phyloP scores from a whole-genome alignment of 148 eudicot genomes.

The Heliamphora exappendiculata region DNA sequence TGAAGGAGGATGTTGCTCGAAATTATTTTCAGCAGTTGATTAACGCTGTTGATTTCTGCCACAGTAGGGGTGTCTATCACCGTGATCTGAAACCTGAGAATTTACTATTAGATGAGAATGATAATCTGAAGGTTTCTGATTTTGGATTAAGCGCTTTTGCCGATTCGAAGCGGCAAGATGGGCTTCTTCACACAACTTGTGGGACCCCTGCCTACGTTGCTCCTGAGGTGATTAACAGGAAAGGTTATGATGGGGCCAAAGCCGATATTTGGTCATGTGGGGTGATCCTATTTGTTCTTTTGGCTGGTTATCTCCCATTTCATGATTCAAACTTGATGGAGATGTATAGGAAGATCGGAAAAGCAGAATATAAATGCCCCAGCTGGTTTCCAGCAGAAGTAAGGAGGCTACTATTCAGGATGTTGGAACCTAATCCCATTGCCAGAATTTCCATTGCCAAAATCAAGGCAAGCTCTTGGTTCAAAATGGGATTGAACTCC shows the following conservation, averaged over 20 bases:
- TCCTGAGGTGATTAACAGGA: conserved; percentile 63
- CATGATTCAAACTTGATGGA: conserved; percentile 73
- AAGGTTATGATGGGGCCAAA: conserved; percentile 79
- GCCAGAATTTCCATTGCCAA: conserved; percentile 54
- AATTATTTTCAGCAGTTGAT: conserved; percentile 63
- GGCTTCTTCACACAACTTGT: conserved; percentile 72
- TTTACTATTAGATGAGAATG: conserved; percentile 66
- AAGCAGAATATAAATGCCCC: conserved; percentile 59
- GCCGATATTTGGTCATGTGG: conserved; percentile 94
- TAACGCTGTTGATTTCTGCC: conserved; percentile 69
- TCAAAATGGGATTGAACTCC: conserved; percentile 30
- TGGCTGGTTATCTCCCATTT: conserved; percentile 89
- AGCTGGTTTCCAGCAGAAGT: conserved; percentile 46
- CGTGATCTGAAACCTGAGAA: conserved; percentile 90
- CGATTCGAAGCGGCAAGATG: conserved; percentile 64
- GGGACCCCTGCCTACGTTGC: conserved; percentile 95
- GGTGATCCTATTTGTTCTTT: conserved; percentile 63
- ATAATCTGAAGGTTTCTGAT: conserved; percentile 63
- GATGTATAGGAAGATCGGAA: conserved; percentile 75
- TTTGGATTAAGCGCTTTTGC: conserved; percentile 78
- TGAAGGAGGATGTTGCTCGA: conserved; percentile 57
- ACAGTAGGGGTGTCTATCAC: conserved; percentile 74
- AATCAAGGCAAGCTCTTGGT: conserved; percentile 60
- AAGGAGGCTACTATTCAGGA: conserved; percentile 37
- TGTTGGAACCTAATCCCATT: conserved; percentile 64